Evolutionary conservation across 176 grass and related monocot species (phyloP), one percentile per base, ranked within the genome.

Genomic region (Oryza australiensis): DNA sequence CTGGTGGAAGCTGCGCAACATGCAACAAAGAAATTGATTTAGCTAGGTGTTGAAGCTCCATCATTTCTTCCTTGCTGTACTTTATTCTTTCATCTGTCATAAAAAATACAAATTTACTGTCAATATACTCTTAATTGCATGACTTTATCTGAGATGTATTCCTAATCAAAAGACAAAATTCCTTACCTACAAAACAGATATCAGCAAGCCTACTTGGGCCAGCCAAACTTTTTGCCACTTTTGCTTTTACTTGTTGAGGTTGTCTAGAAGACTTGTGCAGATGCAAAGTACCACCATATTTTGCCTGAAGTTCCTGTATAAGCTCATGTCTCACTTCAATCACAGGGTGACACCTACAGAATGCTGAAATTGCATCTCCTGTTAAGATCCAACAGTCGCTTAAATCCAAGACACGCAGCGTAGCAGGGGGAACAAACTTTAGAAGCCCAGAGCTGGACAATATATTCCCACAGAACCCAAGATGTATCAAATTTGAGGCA

Each of bases 311-410:
- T 81, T 83, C 84, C 60, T 74, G 43, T 53, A 76, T 43, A 77
- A 86, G 79, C 43, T 95, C 92, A 80, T 93, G 96, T 33, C 62
- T 89, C 80, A 93, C 34, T 70, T 93, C 82, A 84, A 95, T 94
- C 27, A 46, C 29, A 77, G 90, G 92, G 51, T 98, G 79, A 45
- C 15, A 45, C 75, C 69, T 83, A 86, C 82, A 81, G 81, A 98
- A 95, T 78, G 40, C 64, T 78, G 80, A 75, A 76, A 95, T 51
- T 43, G 72, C 82, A 72, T 90, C 80, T 64, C 70, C 63, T 26
- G 86, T 87, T 87, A 93, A 88, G 73, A 95, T 86, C 96, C 96
- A 98, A 53, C 88, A 98, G 69, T 86, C 89, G 7, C 87, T 88
- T 79, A 98, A 84, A 93, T 95, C 90, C 74, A 98, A 73, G 23